Conservation (phyloP, 2,329 filamentous ascomycete genomes). For the Diplocarpon mali region DNA sequence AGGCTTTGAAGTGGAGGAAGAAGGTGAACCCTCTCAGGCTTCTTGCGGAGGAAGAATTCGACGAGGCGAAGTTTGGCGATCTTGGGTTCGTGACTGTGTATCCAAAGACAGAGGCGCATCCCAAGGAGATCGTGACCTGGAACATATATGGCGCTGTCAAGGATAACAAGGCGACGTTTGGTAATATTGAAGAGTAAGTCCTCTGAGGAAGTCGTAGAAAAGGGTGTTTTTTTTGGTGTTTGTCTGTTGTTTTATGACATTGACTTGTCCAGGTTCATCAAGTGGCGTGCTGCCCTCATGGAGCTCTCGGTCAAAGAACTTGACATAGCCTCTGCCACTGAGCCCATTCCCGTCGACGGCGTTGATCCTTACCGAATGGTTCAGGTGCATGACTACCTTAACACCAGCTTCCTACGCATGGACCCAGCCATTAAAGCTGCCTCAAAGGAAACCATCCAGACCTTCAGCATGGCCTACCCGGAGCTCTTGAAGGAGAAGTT, state of each 20-base stretch:
- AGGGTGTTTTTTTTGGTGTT: no score
- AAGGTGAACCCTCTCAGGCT: slow-evolving; percentile 60
- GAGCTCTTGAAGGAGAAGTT: slow-evolving; percentile 86
- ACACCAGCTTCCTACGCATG: slow-evolving; percentile 75
- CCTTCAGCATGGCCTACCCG: slow-evolving; percentile 75
- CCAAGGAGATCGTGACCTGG: slow-evolving; percentile 67
- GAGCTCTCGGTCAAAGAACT: slow-evolving; percentile 72
- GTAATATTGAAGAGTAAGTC: slow-evolving; percentile 64
- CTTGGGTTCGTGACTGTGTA: slow-evolving; percentile 76
- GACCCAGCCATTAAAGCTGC: slow-evolving; percentile 66
- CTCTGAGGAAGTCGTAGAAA: neutral
- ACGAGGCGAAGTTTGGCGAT: slow-evolving; percentile 59
- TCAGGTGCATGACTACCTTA: slow-evolving; percentile 89
- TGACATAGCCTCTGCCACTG: slow-evolving; percentile 55
- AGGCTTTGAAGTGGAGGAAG: slow-evolving; percentile 76
- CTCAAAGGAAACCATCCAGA: slow-evolving; percentile 68
- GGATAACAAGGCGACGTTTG: slow-evolving; percentile 70
- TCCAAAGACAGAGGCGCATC: slow-evolving; percentile 37
- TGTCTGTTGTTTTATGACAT: neutral
- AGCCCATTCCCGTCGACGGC: slow-evolving; percentile 48
- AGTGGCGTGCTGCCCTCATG: slow-evolving; percentile 86
- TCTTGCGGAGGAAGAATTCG: slow-evolving; percentile 50
- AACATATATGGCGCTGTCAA: slow-evolving; percentile 89
- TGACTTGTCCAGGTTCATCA: slow-evolving; percentile 55
- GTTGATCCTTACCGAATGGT: slow-evolving; percentile 81